A percentile compares a stretch with the other conserved stretches of the same genome.
phyloP scores from a whole-genome alignment of 768 basidiomycete genomes.

The Panaeolus cyanescens region DNA sequence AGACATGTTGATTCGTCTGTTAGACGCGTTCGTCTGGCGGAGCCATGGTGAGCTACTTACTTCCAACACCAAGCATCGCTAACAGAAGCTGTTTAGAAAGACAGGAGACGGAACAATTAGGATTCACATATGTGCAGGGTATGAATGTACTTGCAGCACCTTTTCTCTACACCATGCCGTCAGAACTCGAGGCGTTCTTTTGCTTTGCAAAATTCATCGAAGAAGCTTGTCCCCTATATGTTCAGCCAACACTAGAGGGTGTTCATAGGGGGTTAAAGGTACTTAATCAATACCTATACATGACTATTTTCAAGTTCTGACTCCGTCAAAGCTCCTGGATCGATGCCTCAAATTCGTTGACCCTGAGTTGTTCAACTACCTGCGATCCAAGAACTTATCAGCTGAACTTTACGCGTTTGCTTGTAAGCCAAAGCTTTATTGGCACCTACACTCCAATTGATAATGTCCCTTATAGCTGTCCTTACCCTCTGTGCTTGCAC shows the following conservation, averaged over 20 bases:
- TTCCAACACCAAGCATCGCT: neutral
- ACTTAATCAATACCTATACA: conserved; percentile 17
- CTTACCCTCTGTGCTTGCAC: conserved; percentile 96
- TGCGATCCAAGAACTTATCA: conserved; percentile 88
- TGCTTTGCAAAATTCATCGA: conserved; percentile 98
- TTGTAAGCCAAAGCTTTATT: conserved; percentile 50
- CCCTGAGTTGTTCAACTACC: conserved; percentile 75
- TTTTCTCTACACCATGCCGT: conserved; percentile 96
- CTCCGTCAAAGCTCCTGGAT: conserved; percentile 73
- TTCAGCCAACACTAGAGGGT: conserved; percentile 93
- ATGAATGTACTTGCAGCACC: conserved; percentile 99
- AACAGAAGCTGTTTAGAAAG: conserved; percentile 48
- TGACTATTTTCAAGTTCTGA: neutral
- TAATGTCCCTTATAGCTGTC: conserved; percentile 56
- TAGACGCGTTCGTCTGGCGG: conserved; percentile 98
- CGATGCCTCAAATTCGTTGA: conserved; percentile 92
- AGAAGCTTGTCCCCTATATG: conserved; percentile 92
- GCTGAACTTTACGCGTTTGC: conserved; percentile 99
- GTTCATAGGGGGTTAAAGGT: conserved; percentile 95
- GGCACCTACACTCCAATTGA: neutral
- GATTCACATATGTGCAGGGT: conserved; percentile 96
- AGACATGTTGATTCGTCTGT: conserved; percentile 93
- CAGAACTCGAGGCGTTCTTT: conserved; percentile 97
- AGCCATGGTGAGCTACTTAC: conserved; percentile 63
- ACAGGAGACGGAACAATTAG: conserved; percentile 76